Percentiles rank a stretch among this genome's conserved stretches.
Conservation (phyloP, 2,329 filamentous ascomycete genomes). For the Lasiodiplodia citricola region DNA sequence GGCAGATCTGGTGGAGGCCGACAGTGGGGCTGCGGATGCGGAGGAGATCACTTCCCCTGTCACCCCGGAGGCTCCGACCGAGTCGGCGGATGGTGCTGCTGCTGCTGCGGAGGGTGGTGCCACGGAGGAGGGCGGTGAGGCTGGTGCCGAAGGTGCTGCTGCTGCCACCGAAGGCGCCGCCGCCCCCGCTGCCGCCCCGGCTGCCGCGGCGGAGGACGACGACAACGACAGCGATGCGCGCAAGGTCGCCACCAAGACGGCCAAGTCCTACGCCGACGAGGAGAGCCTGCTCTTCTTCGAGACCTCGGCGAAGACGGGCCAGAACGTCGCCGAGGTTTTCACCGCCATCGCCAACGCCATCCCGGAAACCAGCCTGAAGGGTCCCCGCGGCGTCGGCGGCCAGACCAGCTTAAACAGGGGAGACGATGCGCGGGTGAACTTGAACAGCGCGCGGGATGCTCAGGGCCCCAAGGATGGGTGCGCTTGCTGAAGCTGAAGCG, state of each 20-base stretch:
- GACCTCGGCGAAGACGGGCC: constrained; percentile 94
- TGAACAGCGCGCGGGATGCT: constrained; percentile 71
- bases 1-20: constrained; percentile 70
- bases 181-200: background rate
- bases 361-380: constrained; percentile 95
- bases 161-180: constrained; percentile 31
- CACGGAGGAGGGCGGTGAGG: constrained; percentile 55
- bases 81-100: constrained; percentile 30
- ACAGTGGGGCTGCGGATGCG: constrained; percentile 45
- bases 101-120: constrained; percentile 45
- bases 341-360: constrained; percentile 98
- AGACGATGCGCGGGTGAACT: constrained; percentile 77
- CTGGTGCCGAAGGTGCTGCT: constrained; percentile 49
- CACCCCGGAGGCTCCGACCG: constrained; percentile 51
- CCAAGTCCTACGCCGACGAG: constrained; percentile 91
- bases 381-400: constrained; percentile 69
- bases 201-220: constrained; percentile 50
- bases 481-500: constrained; percentile 69
- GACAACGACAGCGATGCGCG: constrained; percentile 75
- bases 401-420: constrained; percentile 62
- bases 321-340: constrained; percentile 94
- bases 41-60: constrained; percentile 43
- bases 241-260: constrained; percentile 90
- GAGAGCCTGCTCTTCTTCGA: constrained; percentile 96
- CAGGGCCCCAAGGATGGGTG: constrained; percentile 86